phyloP scores from a whole-genome alignment of 805 yeast species.

The Yarrowia sp. region DNA sequence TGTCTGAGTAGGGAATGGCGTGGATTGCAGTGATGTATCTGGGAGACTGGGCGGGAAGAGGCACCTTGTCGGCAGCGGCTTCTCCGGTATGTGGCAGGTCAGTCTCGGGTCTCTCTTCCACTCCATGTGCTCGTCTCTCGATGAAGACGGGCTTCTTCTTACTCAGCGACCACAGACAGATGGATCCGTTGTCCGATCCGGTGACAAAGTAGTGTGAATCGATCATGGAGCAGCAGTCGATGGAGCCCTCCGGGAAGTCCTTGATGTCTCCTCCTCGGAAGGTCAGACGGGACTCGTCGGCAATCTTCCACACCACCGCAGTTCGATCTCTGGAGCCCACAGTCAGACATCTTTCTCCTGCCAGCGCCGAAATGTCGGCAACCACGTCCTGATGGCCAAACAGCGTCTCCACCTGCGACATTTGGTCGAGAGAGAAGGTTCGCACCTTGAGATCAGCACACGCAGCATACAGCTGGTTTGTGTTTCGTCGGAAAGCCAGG shows the following conservation, averaged over 20 bases:
- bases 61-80: constrained; percentile 58
- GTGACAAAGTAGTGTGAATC: constrained; percentile 94
- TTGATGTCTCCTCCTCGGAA: constrained; percentile 84
- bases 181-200: constrained; percentile 92
- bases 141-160: constrained; percentile 86
- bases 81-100: constrained; percentile 51
- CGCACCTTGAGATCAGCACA: constrained; percentile 92
- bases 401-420: constrained; percentile 85
- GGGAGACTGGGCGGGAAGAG: constrained; percentile 74
- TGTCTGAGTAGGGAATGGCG: constrained; percentile 83
- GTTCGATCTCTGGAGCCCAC: constrained; percentile 96
- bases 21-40: constrained; percentile 83
- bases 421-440: constrained; percentile 82
- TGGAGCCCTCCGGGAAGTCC: constrained; percentile 70
- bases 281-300: constrained; percentile 92
- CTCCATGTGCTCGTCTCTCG: constrained; percentile 78
- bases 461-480: constrained; percentile 88
- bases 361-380: constrained; percentile 78
- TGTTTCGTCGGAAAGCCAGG: constrained; percentile 75
- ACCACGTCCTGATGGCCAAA: constrained; percentile 96
- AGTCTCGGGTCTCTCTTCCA: constrained; percentile 55
- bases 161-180: constrained; percentile 87
- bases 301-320: constrained; percentile 94
- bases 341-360: constrained; percentile 90
- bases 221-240: constrained; percentile 87